Evolutionary conservation across 768 basidiomycete genomes (phyloP), one percentile per base, ranked within the genome.

Genomic region (Zangia roseola): DNA sequence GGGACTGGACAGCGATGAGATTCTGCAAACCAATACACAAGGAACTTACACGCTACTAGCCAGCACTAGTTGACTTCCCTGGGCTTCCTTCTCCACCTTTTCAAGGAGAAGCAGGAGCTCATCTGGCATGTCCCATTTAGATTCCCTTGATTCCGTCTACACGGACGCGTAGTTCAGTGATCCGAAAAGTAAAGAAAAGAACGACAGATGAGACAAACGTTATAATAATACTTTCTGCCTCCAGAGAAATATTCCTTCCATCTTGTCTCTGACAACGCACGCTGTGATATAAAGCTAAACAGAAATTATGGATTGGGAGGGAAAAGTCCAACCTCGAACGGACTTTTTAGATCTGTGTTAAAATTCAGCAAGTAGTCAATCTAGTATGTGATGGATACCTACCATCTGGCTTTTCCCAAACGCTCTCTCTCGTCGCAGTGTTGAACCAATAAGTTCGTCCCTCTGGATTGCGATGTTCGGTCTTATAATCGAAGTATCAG

Each of bases 381-480:
- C 30, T 39, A 17, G 43, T 28, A 39, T 33, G 40, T 25, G 45
- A 48, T 46, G 9, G 24, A 44, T 42, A 60, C 78, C 58, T 58
- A 89, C 89, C 90, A 67, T 94, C 91, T 51, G 97, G 97, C 66
- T 98, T 99, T 71, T 97, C 94, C 95, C 94, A 98, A 44, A 94
- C 92, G 63, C 93, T 95, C 59, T 91, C 89, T 60, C 86, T 83
- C 4, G 88, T 90, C 10, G 75, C 78, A 0, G 91, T 84, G 64
- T 97, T 94, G 71, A 93, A 94, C 94, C 94, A 98, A 63, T 98
- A 98, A 0, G 91, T 92, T n/a, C 93, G 78, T n/a, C 94, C 94
- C 63, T 97, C 95, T 2, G 91, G 85, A 70, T 94, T 95, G 28
- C 89, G 84, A 71, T 97, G 91, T 64, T 95, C 94, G 3, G 91